phyloP scores from a whole-genome alignment of 768 basidiomycete species.

The Leccinum olivaceopallidum region DNA sequence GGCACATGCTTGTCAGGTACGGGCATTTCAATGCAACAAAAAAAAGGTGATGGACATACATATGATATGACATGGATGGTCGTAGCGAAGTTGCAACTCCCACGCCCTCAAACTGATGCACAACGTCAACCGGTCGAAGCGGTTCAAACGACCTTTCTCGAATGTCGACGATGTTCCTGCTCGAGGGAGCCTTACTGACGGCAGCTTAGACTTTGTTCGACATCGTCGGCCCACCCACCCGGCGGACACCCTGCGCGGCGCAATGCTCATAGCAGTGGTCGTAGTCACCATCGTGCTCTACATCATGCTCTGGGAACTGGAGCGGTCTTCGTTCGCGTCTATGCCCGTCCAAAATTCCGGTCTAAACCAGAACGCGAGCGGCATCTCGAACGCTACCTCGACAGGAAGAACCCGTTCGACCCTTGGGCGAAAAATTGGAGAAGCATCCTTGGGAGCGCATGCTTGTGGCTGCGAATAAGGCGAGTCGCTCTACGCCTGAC shows the following conservation, averaged over 20 bases:
- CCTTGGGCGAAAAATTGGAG: not conserved
- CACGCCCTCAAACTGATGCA: no score
- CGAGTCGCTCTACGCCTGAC: not conserved
- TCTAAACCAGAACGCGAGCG: not conserved
- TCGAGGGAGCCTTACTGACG: no score
- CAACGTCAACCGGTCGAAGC: no score
- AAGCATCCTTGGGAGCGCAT: not conserved
- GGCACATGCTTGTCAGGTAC: no score
- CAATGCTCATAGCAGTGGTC: slow-evolving; percentile 19
- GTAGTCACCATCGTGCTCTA: slow-evolving; percentile 26
- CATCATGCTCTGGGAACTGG: slow-evolving; percentile 22
- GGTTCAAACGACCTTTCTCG: no score
- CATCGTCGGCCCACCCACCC: not conserved
- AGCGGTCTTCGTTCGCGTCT: slow-evolving; percentile 9
- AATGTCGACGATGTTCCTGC: not conserved
- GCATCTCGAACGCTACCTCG: not conserved
- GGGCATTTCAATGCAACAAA: no score
- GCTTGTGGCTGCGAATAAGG: not conserved
- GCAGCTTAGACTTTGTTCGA: not conserved
- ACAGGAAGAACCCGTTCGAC: not conserved
- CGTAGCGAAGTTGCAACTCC: no score
- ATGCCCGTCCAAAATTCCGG: not conserved
- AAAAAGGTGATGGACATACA: no score
- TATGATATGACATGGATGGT: no score
- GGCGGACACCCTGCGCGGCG: slow-evolving; percentile 13